Conservation (phyloP, 169 alveolate species). For the Besnoitia besnoiti region DNA sequence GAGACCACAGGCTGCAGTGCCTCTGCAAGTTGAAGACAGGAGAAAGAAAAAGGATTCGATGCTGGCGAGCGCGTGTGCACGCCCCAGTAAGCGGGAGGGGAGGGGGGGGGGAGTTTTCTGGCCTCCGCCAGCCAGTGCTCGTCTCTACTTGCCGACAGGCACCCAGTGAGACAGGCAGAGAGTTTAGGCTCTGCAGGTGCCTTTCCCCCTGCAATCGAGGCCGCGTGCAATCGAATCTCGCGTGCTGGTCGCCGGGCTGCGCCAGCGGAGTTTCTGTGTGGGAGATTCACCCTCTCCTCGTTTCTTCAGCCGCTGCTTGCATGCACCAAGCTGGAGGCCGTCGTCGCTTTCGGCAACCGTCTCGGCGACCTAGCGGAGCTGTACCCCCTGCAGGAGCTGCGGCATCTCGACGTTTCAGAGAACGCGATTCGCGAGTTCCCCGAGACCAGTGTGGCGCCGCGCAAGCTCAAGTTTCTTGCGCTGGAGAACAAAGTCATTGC, state of each 20-base stretch:
- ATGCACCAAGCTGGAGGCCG: conserved; percentile 16
- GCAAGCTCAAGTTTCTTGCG: background rate
- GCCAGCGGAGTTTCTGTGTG: too few relatives aligned
- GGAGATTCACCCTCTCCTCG: background rate
- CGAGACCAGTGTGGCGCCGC: background rate
- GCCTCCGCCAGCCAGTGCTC: too few relatives aligned
- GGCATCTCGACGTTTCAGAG: conserved; percentile 29
- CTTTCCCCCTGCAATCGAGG: too few relatives aligned
- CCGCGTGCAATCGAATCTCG: too few relatives aligned
- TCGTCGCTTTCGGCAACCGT: conserved; percentile 19
- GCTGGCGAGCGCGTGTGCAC: too few relatives aligned
- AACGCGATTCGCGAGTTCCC: background rate
- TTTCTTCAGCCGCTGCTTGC: background rate
- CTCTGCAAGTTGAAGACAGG: background rate
- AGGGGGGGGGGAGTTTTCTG: too few relatives aligned
- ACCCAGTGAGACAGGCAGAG: too few relatives aligned
- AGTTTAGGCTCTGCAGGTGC: too few relatives aligned
- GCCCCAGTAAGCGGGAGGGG: too few relatives aligned
- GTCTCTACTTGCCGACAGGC: too few relatives aligned
- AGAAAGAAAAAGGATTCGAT: too few relatives aligned
- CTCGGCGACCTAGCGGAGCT: background rate
- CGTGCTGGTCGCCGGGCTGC: too few relatives aligned
- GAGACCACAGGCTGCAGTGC: background rate
- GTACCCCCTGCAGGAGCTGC: conserved; percentile 25
- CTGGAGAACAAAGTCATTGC: conserved; percentile 1